phyloP scores from a whole-genome alignment of 2,329 filamentous ascomycete species.

The Rugonectria rugulosa region DNA sequence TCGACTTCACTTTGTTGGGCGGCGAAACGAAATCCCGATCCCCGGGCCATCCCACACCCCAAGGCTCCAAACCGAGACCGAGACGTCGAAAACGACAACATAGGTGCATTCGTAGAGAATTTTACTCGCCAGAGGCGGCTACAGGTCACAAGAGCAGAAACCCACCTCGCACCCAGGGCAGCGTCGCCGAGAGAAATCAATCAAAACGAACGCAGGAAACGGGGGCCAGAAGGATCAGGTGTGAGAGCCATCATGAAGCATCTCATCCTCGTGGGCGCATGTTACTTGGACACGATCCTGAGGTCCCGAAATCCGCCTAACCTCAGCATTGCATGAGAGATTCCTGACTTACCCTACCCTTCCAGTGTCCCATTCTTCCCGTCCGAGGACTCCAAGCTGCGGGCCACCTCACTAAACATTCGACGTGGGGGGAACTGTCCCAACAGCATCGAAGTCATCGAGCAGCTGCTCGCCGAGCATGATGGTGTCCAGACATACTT shows the following conservation, averaged over 20 bases:
- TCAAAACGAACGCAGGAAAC: not conserved
- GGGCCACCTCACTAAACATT: constrained; percentile 64
- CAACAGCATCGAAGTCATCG: constrained; percentile 75
- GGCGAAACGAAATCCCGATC: constrained; percentile 10
- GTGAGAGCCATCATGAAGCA: constrained; percentile 53
- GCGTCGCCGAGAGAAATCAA: not conserved
- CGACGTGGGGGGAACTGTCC: constrained; percentile 77
- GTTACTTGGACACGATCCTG: constrained; percentile 76
- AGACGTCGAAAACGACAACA: not conserved
- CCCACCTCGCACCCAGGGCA: not conserved
- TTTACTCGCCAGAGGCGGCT: not conserved
- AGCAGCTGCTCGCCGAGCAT: constrained; percentile 60
- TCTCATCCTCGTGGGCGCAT: constrained; percentile 71
- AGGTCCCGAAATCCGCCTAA: constrained; percentile 48
- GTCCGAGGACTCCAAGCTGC: constrained; percentile 75
- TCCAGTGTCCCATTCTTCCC: constrained; percentile 71
- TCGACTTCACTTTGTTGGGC: not conserved
- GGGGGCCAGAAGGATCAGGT: not conserved
- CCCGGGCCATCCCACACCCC: not conserved
- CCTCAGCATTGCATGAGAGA: not conserved
- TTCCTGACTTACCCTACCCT: constrained; percentile 27
- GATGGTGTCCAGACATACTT: constrained; percentile 50
- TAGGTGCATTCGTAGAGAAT: not conserved
- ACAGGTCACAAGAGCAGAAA: not conserved
- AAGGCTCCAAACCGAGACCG: not conserved